phyloP scores from a whole-genome alignment of 768 basidiomycete genomes.

The Suillus discolor region DNA sequence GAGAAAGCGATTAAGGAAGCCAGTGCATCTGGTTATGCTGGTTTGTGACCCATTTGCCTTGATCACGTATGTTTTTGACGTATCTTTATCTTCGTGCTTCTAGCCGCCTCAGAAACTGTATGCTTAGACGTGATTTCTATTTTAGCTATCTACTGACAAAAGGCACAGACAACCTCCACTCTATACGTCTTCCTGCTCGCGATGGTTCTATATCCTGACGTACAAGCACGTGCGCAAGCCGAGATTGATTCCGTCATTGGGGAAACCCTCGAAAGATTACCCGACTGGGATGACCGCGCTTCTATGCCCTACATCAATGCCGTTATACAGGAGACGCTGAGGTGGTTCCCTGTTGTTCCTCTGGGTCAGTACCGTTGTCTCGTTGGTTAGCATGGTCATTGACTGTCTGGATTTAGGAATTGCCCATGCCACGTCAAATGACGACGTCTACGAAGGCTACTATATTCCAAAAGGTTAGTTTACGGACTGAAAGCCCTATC shows the following conservation, averaged over 20 bases:
- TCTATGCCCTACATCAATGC: constrained; percentile 26
- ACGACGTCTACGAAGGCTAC: constrained; percentile 46
- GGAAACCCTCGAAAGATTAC: constrained; percentile 22
- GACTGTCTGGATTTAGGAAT: constrained; percentile 20
- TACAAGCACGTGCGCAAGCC: constrained; percentile 21
- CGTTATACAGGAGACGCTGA: constrained; percentile 25
- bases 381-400: background rate
- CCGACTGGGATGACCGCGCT: constrained; percentile 20
- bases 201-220: constrained; percentile 30
- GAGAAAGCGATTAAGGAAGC: constrained; percentile 27
- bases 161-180: constrained; percentile 20
- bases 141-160: background rate
- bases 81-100: background rate
- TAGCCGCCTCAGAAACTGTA: constrained; percentile 28
- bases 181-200: constrained; percentile 23
- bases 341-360: constrained; percentile 24
- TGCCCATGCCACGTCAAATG: constrained; percentile 37
- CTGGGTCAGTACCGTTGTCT: constrained; percentile 12
- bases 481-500: background rate
- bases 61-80: constrained; percentile 14
- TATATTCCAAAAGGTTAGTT: constrained; percentile 44
- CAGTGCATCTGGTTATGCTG: constrained; percentile 22
- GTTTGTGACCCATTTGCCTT: constrained; percentile 11
- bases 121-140: constrained; percentile 6
- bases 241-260: constrained; percentile 24